Conservation (phyloP, 1,284 basidiomycete genomes). For the Afroboletus lepidellus region DNA sequence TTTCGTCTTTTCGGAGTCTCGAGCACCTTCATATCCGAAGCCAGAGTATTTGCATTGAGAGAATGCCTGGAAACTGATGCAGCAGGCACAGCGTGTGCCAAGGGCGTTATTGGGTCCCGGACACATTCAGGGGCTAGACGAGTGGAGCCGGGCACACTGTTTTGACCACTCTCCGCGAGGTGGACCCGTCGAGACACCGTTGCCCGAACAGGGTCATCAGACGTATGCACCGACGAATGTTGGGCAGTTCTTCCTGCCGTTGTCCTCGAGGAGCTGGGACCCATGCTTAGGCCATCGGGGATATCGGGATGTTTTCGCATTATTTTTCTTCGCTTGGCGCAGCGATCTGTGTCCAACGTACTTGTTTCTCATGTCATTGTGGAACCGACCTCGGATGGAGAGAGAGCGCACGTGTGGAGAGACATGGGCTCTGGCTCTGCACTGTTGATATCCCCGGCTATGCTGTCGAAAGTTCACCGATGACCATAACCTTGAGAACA, state of each 20-base stretch:
- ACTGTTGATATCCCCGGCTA: neutral
- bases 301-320: neutral
- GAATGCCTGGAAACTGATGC: neutral
- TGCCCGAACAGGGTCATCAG: neutral
- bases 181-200: neutral
- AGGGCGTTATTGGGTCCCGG: neutral
- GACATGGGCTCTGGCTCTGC: neutral
- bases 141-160: constrained; percentile 13
- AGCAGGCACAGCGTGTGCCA: constrained; percentile 3
- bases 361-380: constrained; percentile 10
- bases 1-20: neutral
- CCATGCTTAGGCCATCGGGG: neutral
- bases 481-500: neutral
- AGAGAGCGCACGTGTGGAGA: constrained; percentile 14
- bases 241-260: neutral
- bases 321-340: constrained; percentile 11
- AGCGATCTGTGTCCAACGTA: neutral
- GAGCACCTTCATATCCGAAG: neutral
- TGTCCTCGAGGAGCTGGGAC: constrained; percentile 3
- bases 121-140: constrained; percentile 1
- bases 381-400: neutral
- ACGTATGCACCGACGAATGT: neutral
- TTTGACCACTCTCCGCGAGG: neutral
- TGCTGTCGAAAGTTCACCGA: constrained; percentile 1
- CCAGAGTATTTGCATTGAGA: neutral